A percentile compares a stretch with the other conserved stretches of the same genome.
These are phyloP conservation scores for Ilyonectria sp. DNA, from an alignment of 2,329 filamentous ascomycete genomes.

Conservation along the genomic window DNA sequence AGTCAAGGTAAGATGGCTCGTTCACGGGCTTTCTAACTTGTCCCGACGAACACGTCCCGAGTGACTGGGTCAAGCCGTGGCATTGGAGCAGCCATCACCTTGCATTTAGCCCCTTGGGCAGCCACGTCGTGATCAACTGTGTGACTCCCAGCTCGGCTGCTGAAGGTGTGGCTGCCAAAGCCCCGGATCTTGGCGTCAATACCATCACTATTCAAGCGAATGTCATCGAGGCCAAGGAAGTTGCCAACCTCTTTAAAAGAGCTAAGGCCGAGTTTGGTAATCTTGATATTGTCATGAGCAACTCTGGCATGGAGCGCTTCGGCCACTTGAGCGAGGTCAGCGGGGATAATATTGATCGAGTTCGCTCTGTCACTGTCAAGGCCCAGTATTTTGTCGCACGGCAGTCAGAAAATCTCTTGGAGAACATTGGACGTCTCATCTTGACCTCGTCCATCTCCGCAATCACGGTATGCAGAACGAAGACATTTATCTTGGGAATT, in stretches of 20 bases:
- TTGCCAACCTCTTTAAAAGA: conserved; percentile 73
- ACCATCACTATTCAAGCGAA: conserved; percentile 78
- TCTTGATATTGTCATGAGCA: conserved; percentile 80
- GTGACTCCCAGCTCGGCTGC: conserved; percentile 71
- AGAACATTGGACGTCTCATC: conserved; percentile 78
- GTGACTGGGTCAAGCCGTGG: conserved; percentile 65
- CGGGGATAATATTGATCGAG: conserved; percentile 80
- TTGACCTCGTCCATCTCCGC: conserved; percentile 81
- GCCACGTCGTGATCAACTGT: conserved; percentile 73
- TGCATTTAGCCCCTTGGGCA: conserved; percentile 70
- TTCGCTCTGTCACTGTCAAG: conserved; percentile 78
- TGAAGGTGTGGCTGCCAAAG: conserved; percentile 68
- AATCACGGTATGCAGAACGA: conserved; percentile 61
- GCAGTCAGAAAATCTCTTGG: conserved; percentile 78
- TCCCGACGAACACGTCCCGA: too few relatives aligned
- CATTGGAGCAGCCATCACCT: conserved; percentile 72
- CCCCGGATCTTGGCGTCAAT: conserved; percentile 71
- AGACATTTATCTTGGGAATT: too few relatives aligned
- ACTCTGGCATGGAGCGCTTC: conserved; percentile 79
- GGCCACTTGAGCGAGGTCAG: conserved; percentile 78
- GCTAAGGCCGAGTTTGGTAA: conserved; percentile 75
- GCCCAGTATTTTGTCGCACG: conserved; percentile 82
- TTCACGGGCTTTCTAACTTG: too few relatives aligned
- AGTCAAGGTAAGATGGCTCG: too few relatives aligned
- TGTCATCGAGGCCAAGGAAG: conserved; percentile 75